These are phyloP conservation scores for Saturnispora galanensis DNA, from an alignment of 805 yeast species.

Conservation along the genomic window DNA sequence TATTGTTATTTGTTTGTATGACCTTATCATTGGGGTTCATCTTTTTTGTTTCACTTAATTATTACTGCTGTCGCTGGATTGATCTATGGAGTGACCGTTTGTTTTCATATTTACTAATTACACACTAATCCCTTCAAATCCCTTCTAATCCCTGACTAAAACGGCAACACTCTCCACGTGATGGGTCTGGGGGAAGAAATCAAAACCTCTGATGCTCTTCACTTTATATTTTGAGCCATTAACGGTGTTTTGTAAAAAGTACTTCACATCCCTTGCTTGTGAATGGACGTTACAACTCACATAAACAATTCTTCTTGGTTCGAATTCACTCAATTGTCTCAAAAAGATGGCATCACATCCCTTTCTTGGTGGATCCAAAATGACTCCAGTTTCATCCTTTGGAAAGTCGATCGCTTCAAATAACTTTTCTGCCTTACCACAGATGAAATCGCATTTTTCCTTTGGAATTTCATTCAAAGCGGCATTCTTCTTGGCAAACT, in stretches of 20 bases:
- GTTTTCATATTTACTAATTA: background rate
- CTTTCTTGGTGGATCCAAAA: constrained; percentile 94
- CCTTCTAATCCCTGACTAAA: constrained; percentile 15
- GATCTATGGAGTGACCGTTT: background rate
- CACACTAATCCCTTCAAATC: background rate
- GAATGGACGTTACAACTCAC: constrained; percentile 96
- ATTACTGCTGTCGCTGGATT: background rate
- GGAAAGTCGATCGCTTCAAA: constrained; percentile 75
- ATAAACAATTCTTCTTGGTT: constrained; percentile 84
- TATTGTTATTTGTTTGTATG: background rate
- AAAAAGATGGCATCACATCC: constrained; percentile 89
- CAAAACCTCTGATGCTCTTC: constrained; percentile 87
- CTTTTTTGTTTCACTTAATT: background rate
- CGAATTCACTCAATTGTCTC: constrained; percentile 72
- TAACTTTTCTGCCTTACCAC: constrained; percentile 87
- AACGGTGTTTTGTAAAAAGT: constrained; percentile 57
- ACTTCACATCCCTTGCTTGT: constrained; percentile 89
- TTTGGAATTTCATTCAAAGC: constrained; percentile 48
- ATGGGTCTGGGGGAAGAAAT: constrained; percentile 69
- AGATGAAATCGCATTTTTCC: constrained; percentile 71
- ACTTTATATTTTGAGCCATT: constrained; percentile 56
- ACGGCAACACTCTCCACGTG: constrained; percentile 50
- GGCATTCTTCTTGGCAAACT: constrained; percentile 79
- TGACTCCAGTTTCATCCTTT: constrained; percentile 68
- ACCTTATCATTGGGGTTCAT: background rate